phyloP scores from a whole-genome alignment of 1,284 basidiomycete genomes.

The Apiotrichum montevideense region DNA sequence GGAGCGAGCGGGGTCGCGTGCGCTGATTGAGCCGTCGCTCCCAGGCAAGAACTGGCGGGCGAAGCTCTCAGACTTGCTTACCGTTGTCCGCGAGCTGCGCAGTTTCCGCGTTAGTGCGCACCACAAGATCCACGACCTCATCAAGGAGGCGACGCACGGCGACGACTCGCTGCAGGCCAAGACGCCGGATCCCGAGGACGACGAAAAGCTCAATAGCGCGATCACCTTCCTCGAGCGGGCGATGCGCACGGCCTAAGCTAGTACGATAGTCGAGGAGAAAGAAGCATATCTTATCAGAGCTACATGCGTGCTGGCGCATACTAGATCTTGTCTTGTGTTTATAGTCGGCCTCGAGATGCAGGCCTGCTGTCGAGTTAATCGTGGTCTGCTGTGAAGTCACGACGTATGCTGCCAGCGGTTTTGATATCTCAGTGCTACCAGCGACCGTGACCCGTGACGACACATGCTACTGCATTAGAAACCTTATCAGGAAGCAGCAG shows the following conservation, averaged over 20 bases:
- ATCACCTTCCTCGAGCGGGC: not conserved
- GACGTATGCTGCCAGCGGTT: no score
- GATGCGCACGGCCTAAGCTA: not conserved
- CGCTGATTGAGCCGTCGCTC: conserved; percentile 1
- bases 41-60: not conserved
- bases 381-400: no score
- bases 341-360: no score
- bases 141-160: no score
- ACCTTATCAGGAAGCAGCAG: no score
- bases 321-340: no score
- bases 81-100: not conserved
- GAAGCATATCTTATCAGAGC: no score
- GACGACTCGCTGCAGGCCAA: not conserved
- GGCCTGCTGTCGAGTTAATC: no score
- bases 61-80: not conserved
- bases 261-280: not conserved
- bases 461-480: no score
- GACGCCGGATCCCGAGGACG: not conserved
- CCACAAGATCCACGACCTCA: not conserved
- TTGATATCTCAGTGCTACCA: no score
- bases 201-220: not conserved
- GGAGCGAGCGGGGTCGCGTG: not conserved
- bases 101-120: not conserved
- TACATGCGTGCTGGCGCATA: no score
- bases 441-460: no score